Evolutionary conservation across 2,329 filamentous ascomycete genomes (phyloP).

Genomic region (Plenodomus lindquistii): DNA sequence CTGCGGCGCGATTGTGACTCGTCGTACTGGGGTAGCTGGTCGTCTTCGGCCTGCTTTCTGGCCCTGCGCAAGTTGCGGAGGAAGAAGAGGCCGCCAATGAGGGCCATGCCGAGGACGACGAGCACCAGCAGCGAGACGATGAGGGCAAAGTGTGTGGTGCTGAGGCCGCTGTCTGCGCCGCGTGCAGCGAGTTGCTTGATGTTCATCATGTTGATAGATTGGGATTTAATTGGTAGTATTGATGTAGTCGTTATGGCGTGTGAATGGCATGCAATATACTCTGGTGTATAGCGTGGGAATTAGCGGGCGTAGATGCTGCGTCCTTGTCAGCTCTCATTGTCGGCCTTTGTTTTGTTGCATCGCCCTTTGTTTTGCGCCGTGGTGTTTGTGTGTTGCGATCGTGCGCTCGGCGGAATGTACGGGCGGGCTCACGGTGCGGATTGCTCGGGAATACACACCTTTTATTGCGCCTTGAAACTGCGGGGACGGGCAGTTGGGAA

Average conservation of each 20-base stretch:
- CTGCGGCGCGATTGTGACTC: conserved; percentile 57
- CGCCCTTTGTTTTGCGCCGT: neutral
- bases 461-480: conserved; percentile 18
- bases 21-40: conserved; percentile 71
- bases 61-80: conserved; percentile 68
- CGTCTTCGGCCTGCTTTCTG: conserved; percentile 51
- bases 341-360: conserved; percentile 11
- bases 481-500: conserved; percentile 14
- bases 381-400: neutral
- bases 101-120: conserved; percentile 70
- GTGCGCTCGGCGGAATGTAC: conserved; percentile 23
- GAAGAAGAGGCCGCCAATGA: conserved; percentile 70
- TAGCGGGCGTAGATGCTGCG: conserved; percentile 33
- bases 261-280: conserved; percentile 24
- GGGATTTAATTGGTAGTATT: conserved; percentile 6
- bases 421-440: conserved; percentile 9
- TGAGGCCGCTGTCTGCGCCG: conserved; percentile 56
- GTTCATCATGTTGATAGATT: conserved; percentile 41
- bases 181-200: conserved; percentile 57
- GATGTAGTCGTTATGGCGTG: conserved; percentile 25
- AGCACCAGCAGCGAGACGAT: conserved; percentile 80
- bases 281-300: conserved; percentile 19
- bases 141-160: conserved; percentile 70
- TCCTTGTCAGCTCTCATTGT: conserved; percentile 23
- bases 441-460: conserved; percentile 32